Base-by-base conservation (phyloP, 2,329 filamentous ascomycete species). In the Paracoccidioides brasiliensis region DNA sequence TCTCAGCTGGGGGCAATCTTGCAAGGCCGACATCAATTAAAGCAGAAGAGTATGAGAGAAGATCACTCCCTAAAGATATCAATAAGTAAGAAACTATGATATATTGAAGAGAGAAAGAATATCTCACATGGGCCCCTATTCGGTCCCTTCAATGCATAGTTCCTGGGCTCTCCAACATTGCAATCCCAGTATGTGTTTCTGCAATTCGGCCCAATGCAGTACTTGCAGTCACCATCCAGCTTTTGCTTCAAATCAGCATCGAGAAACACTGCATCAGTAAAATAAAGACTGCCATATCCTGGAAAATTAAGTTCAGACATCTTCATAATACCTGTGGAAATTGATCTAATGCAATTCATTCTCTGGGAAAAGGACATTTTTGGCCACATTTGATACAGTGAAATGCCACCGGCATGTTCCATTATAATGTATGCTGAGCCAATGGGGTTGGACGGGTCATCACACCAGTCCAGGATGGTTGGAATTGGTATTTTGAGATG, bases 401-500 rank as follows among this genome's bases (percentile, higher is more conserved):
- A 63, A 53, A 70, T 59, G n/a, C 69, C 70, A 38, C 53, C 32
- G 9, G 63, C 66, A 58, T 72, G 66, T 56, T 71, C 66, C 67
- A 71, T 71, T 28, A 73, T 72, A 35, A 72, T 72, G 52, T 72
- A 72, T 58, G 72, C 68, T 30, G 59, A 64, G 40, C 68, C 68
- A 52, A 72, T 66, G 12, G 61, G 22, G 56, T 68, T 70, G 3
- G 56, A 61, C 22, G 62, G 55, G 56, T 74, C 65, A 56, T 72
- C 62, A 61, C 62, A 71, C 72, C 72, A 76, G 58, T 72, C 72
- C 6, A 75, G 61, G 42, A 76, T 68, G 54, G 60, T 64, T 22
- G 72, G 73, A 43, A 75, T 69, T 35, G 73, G 72, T 40, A 76
- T 66, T 7, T 56, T 64, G 7, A 72, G 74, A 33, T 70, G 64